Conservation (phyloP, 441 rosid genomes). For the Erysimum pusillum region DNA sequence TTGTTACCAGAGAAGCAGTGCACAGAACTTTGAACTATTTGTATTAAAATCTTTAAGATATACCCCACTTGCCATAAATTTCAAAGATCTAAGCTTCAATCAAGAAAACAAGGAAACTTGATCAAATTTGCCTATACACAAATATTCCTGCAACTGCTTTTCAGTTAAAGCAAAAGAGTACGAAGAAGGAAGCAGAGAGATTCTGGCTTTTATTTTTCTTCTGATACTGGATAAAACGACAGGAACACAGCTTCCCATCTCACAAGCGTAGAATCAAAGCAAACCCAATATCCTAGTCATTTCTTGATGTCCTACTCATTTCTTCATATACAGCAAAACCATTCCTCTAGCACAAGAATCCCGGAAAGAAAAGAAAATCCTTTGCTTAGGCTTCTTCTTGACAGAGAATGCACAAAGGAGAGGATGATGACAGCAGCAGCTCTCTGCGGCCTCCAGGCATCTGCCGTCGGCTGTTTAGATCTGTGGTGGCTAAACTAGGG, state of each 20-base stretch:
- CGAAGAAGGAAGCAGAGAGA: conserved; percentile 36
- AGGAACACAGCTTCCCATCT: conserved; percentile 13
- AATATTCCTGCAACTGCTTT: conserved; percentile 33
- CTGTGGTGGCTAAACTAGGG: conserved; percentile 43
- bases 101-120: conserved; percentile 22
- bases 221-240: neutral
- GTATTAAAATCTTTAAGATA: conserved; percentile 4
- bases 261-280: conserved; percentile 43
- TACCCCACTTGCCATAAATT: conserved; percentile 26
- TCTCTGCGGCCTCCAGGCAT: conserved; percentile 43
- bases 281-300: conserved; percentile 32
- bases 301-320: conserved; percentile 28
- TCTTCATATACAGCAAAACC: conserved; percentile 34
- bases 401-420: conserved; percentile 48
- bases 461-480: conserved; percentile 50
- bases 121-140: conserved; percentile 10
- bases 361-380: conserved; percentile 18
- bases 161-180: conserved; percentile 28
- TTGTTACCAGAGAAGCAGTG: conserved; percentile 46
- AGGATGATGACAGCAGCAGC: conserved; percentile 23
- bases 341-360: conserved; percentile 31
- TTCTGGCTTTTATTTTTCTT: conserved; percentile 3
- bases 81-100: conserved; percentile 18
- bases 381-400: conserved; percentile 22
- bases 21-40: conserved; percentile 14